phyloP scores from a whole-genome alignment of 73 alveolate genomes.

The Tetrahymena borealis region DNA sequence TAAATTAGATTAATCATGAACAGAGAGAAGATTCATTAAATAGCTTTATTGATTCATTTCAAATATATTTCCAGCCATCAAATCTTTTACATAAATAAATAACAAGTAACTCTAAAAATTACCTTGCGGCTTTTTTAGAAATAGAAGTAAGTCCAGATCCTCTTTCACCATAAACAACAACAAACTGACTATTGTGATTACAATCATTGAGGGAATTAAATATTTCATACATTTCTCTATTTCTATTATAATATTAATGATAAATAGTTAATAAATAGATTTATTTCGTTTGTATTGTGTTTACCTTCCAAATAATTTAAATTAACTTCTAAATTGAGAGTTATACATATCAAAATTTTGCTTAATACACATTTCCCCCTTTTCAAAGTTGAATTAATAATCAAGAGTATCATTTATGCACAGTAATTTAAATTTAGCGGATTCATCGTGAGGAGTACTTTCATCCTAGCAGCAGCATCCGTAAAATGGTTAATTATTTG shows the following conservation, averaged over 20 bases:
- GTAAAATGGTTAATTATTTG: background rate
- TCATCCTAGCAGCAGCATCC: background rate
- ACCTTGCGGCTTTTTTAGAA: background rate
- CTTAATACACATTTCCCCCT: background rate
- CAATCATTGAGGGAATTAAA: background rate
- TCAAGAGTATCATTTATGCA: background rate
- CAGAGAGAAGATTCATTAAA: too few relatives aligned
- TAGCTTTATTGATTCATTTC: too few relatives aligned
- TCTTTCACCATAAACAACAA: background rate
- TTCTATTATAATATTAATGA: background rate
- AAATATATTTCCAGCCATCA: too few relatives aligned
- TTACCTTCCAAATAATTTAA: background rate
- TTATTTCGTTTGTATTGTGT: background rate
- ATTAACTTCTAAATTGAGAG: background rate
- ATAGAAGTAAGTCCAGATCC: background rate
- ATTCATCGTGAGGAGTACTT: background rate
- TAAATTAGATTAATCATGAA: too few relatives aligned
- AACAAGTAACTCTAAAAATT: too few relatives aligned
- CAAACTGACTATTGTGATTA: background rate
- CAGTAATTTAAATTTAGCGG: background rate
- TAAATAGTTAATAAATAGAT: background rate
- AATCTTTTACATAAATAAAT: too few relatives aligned
- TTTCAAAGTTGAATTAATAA: background rate
- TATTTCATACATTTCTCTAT: background rate
- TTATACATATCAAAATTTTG: background rate